phyloP scores from a whole-genome alignment of 2,329 filamentous ascomycete genomes.

The Cordyceps militaris region DNA sequence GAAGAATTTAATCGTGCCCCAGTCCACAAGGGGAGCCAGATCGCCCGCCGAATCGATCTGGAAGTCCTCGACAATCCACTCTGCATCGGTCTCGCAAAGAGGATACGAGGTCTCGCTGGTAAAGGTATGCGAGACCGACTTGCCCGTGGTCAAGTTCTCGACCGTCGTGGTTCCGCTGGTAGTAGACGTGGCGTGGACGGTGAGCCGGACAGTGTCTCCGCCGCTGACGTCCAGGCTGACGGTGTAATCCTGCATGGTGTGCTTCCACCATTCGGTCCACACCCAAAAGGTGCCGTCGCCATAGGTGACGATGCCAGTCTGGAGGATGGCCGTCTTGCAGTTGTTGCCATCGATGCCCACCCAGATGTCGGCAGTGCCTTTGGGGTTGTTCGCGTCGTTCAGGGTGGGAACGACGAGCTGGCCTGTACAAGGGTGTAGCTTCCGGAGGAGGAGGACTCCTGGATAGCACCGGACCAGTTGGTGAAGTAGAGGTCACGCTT shows the following conservation, averaged over 20 bases:
- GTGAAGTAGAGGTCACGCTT: not conserved
- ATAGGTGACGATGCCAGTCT: conserved; percentile 33
- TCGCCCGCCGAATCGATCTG: not conserved
- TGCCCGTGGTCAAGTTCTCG: conserved; percentile 42
- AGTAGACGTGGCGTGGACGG: conserved; percentile 17
- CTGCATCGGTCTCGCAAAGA: not conserved
- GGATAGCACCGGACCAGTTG: not conserved
- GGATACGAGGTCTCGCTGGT: conserved; percentile 25
- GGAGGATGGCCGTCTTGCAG: conserved; percentile 29
- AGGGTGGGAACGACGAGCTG: not conserved
- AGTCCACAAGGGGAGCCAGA: not conserved
- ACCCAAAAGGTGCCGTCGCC: conserved; percentile 27
- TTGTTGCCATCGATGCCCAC: conserved; percentile 36
- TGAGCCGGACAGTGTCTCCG: conserved; percentile 19
- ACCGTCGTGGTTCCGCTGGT: conserved; percentile 17
- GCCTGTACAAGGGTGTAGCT: not conserved
- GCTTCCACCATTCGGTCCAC: conserved; percentile 37
- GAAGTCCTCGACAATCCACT: not conserved
- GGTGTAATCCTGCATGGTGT: conserved; percentile 29
- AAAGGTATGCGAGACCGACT: conserved; percentile 44
- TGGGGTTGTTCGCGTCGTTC: not conserved
- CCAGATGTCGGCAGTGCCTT: conserved; percentile 26
- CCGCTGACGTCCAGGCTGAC: conserved; percentile 16
- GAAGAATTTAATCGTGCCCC: not conserved
- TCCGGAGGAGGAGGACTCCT: not conserved